Base-by-base conservation (phyloP, 2,329 filamentous ascomycete species). In the Colletotrichum tanaceti region DNA sequence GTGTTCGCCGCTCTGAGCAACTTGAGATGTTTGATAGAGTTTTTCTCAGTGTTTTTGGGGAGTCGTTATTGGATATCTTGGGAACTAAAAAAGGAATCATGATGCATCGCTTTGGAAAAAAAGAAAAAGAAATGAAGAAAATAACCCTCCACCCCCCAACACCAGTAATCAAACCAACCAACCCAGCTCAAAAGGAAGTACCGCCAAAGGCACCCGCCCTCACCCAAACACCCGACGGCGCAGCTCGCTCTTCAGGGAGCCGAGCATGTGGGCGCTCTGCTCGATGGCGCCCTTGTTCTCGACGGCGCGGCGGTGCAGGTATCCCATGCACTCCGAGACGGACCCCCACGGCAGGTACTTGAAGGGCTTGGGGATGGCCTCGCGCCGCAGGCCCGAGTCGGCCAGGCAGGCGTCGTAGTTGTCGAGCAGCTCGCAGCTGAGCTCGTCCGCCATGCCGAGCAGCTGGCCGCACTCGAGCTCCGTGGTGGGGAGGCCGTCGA, bases 381-480 rank as follows among this genome's bases (percentile, higher is more conserved):
- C 65, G 47, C 65, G 39, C 62, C 46, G 65, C n/a, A 68, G 24
- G 16, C 39, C 62, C 3, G 65, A 68, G 50, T 57, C 65, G 6
- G 65, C 32, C 16, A 68, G 49, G 28, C 65, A 68, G 0, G 43
- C 24, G 24, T 68, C 65, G 44, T 68, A 68, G 55, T 68, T 68
- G 18, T 68, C 65, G 35, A 86, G 76, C 24, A 91, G 79, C 77
- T 89, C 87, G 75, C 88, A 90, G 77, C 91, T 93, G 63, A 98
- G 89, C 77, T 98, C 94, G 74, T 98, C 95, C 2, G 95, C 95
- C 94, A 98, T 98, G 44, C 95, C 71, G 62, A 72, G 68, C 10
- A 74, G 72, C 54, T 78, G 75, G 1, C 75, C 73, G 50, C 82
- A 83, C 2, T 80, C 77, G 61, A 83, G 75, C 32, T 77, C 76